Evolutionary conservation across 441 rosid species (phyloP), one percentile per base, ranked within the genome.

Genomic region (Croton setiger): DNA sequence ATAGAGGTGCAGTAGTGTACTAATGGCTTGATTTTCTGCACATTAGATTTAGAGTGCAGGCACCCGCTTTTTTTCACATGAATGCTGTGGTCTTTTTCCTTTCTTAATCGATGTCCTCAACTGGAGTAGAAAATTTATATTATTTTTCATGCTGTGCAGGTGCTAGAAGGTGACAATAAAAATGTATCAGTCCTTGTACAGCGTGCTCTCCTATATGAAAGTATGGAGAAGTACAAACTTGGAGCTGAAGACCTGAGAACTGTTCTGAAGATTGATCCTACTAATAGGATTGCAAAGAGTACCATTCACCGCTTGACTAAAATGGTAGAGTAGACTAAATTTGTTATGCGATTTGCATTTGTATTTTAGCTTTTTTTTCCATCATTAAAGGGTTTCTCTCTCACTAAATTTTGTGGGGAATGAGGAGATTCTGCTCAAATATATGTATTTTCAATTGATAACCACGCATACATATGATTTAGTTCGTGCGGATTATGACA

Each of bases 231-330:
- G 78, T 93, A 91, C 79, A 87, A 77, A 69, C 93, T 89, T 23
- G 98, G 98, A n/a, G 98, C 97, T 5, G 96, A 93, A 69, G 98
- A 93, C 75, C 83, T 91, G 78, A 85, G 93, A 78, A 83, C 81
- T 64, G 97, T 89, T 77, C 84, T 93, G 67, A 91, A 84, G 89
- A 83, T 89, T 9, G 98, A 91, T 75, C 96, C 98, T 0, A 72
- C 74, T 23, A 93, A 93, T 76, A 82, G 97, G 81, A 74, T 91
- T 60, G 97, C 98, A 4, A 88, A 88, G 83, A 93, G 98, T 78
- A 93, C 96, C 6, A 72, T 93, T 80, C 97, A 93, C 58, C 98
- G 98, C 60, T 76, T 93, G 83, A 80, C 83, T 57, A 80, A 89
- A 80, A 86, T 93, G 97, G 93, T 88, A 20, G 88, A 63, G 36